Evolutionary conservation across 192 early-diverging fungal species (phyloP).

Genomic region (Entophlyctis helioformis): DNA sequence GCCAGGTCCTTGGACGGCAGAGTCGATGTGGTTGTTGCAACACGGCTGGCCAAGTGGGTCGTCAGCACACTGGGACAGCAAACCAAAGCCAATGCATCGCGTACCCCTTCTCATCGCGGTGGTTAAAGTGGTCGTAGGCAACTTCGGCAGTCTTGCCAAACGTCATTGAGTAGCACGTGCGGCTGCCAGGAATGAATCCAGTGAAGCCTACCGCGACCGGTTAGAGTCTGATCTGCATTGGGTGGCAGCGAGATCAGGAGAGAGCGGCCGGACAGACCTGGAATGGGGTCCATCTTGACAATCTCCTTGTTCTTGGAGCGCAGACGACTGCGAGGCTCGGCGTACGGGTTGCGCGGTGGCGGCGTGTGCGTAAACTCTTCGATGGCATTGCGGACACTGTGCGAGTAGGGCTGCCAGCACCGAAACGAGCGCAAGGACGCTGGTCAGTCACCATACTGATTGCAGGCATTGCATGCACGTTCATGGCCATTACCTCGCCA

Average conservation of each 20-base stretch:
- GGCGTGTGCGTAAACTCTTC: constrained; percentile 32
- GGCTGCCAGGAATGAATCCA: constrained; percentile 39
- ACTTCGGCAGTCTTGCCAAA: constrained; percentile 37
- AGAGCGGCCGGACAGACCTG: constrained; percentile 6
- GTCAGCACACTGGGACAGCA: background rate
- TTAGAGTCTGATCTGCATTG: background rate
- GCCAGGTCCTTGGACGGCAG: constrained; percentile 26
- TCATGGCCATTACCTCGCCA: constrained; percentile 44
- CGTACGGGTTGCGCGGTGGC: constrained; percentile 16
- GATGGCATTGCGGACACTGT: constrained; percentile 37
- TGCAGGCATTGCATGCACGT: constrained; percentile 39
- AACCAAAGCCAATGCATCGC: background rate
- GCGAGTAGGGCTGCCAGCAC: constrained; percentile 28
- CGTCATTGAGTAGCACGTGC: constrained; percentile 26
- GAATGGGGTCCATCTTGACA: constrained; percentile 26
- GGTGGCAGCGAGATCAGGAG: background rate
- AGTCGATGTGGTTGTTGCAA: constrained; percentile 3
- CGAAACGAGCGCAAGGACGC: background rate
- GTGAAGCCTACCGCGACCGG: constrained; percentile 24
- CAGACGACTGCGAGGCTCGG: constrained; percentile 3
- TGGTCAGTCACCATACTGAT: no score
- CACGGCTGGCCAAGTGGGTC: background rate
- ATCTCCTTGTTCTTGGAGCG: constrained; percentile 11
- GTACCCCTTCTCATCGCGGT: constrained; percentile 24
- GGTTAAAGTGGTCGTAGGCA: constrained; percentile 39